Percentiles rank a stretch among this genome's conserved stretches.
Conservation (phyloP, 1,139 yeast genomes). For the Magnusiomyces paraingens region DNA sequence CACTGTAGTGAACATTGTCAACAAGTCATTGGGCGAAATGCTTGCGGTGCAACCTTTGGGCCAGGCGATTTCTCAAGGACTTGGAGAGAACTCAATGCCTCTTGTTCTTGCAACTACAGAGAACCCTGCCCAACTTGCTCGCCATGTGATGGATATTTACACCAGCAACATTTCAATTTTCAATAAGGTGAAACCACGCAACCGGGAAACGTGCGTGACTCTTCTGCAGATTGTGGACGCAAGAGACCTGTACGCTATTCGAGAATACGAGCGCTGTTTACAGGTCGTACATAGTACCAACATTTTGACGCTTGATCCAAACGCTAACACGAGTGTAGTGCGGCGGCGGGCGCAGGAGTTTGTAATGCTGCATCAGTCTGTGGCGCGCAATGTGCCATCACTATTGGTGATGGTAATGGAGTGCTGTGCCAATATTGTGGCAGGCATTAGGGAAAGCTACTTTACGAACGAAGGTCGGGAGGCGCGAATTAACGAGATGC, state of each 20-base stretch:
- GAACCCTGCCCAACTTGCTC: constrained; percentile 38
- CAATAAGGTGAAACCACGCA: constrained; percentile 27
- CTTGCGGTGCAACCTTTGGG: constrained; percentile 69
- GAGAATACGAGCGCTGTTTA: constrained; percentile 59
- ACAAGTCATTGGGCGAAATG: constrained; percentile 72
- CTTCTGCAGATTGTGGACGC: constrained; percentile 63
- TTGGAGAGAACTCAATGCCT: constrained; percentile 23
- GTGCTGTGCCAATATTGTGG: constrained; percentile 57
- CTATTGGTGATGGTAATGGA: constrained; percentile 78
- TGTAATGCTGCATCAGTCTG: constrained; percentile 56
- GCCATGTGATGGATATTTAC: constrained; percentile 35
- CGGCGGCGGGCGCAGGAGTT: constrained; percentile 53
- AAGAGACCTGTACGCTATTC: constrained; percentile 51
- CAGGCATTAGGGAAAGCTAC: constrained; percentile 41
- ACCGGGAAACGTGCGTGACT: constrained; percentile 52
- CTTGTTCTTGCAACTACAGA: constrained; percentile 31
- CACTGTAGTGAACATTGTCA: constrained; percentile 72
- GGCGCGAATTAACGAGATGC: constrained; percentile 47
- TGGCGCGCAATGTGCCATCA: constrained; percentile 75
- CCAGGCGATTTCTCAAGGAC: constrained; percentile 41
- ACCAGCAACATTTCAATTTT: constrained; percentile 31
- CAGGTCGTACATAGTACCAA: constrained; percentile 50
- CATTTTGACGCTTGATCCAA: constrained; percentile 55
- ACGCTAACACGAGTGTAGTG: constrained; percentile 42
- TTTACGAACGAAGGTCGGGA: constrained; percentile 48